Evolutionary conservation across 1,284 basidiomycete species (phyloP).

Genomic region (Malassezia pachydermatis): DNA sequence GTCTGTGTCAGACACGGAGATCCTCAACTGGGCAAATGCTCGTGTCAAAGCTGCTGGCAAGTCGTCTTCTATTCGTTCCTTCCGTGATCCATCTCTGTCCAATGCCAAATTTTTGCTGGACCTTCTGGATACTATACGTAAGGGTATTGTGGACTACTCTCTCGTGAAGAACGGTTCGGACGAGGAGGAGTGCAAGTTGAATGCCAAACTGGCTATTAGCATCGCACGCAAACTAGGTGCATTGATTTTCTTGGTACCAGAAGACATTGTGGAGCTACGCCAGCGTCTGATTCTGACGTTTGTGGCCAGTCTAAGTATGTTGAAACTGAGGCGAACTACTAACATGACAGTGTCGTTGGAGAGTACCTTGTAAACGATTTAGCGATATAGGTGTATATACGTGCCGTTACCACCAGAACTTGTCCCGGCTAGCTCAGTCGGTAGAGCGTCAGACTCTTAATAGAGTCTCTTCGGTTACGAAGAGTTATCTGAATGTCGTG

Average conservation of each 20-base stretch:
- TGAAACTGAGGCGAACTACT: neutral
- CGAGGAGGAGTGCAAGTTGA: slow-evolving; percentile 82
- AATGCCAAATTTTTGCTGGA: slow-evolving; percentile 90
- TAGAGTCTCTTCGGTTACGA: slow-evolving; percentile 17
- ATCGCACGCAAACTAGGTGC: slow-evolving; percentile 96
- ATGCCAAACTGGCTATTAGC: slow-evolving; percentile 79
- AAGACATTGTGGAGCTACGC: slow-evolving; percentile 54
- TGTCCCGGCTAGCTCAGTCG: slow-evolving; percentile 38
- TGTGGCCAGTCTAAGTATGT: slow-evolving; percentile 52
- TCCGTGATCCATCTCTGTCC: slow-evolving; percentile 84
- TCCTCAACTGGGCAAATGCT: slow-evolving; percentile 90
- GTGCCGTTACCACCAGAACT: neutral
- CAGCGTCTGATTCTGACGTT: slow-evolving; percentile 53
- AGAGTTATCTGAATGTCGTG: slow-evolving; percentile 25
- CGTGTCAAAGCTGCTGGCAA: slow-evolving; percentile 69
- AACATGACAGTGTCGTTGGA: slow-evolving; percentile 9
- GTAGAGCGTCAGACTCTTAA: slow-evolving; percentile 38
- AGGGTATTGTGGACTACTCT: slow-evolving; percentile 85
- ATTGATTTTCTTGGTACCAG: slow-evolving; percentile 91
- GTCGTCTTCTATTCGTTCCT: slow-evolving; percentile 64
- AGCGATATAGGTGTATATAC: neutral
- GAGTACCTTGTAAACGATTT: too few relatives aligned
- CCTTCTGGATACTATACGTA: slow-evolving; percentile 76
- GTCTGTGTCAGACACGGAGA: slow-evolving; percentile 79
- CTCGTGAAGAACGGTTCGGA: slow-evolving; percentile 62